Conservation (phyloP, 1,284 basidiomycete species). For the Gastroboletus turbinatus region DNA sequence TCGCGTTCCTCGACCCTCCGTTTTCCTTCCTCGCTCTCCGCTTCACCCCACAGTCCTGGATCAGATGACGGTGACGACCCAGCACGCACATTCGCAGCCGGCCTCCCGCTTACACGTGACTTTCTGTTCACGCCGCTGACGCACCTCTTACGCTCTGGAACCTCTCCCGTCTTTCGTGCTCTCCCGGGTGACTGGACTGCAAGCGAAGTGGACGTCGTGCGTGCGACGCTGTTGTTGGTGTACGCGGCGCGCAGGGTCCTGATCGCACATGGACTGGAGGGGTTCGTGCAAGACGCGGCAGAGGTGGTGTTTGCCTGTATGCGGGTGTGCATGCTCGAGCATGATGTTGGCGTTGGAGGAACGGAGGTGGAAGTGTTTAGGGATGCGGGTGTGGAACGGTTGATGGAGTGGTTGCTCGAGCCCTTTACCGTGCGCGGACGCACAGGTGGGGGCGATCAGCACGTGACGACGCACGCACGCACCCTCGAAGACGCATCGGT, state of each 20-base stretch:
- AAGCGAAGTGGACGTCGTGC: constrained; percentile 78
- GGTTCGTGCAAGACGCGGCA: constrained; percentile 46
- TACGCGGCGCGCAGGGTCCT: constrained; percentile 45
- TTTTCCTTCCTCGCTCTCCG: constrained; percentile 35
- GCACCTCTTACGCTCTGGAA: constrained; percentile 80
- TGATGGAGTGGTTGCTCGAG: constrained; percentile 62
- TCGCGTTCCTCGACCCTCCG: constrained; percentile 52
- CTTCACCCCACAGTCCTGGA: background rate
- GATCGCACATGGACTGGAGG: constrained; percentile 40
- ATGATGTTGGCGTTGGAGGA: constrained; percentile 35
- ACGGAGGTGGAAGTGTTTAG: constrained; percentile 64
- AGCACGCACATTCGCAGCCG: constrained; percentile 31
- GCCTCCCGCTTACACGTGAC: constrained; percentile 65
- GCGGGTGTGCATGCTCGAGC: constrained; percentile 96
- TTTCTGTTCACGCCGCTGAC: constrained; percentile 78
- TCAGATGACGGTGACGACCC: background rate
- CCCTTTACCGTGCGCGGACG: constrained; percentile 45
- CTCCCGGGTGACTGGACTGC: constrained; percentile 78
- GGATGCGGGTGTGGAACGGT: constrained; percentile 54
- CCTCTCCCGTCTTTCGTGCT: constrained; percentile 69
- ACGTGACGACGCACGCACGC: background rate
- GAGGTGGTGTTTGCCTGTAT: constrained; percentile 77
- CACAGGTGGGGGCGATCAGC: background rate
- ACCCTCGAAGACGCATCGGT: constrained; percentile 59
- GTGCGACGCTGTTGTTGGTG: constrained; percentile 61